phyloP scores from a whole-genome alignment of 1,139 yeast species.

The Magnusiomyces sp. region DNA sequence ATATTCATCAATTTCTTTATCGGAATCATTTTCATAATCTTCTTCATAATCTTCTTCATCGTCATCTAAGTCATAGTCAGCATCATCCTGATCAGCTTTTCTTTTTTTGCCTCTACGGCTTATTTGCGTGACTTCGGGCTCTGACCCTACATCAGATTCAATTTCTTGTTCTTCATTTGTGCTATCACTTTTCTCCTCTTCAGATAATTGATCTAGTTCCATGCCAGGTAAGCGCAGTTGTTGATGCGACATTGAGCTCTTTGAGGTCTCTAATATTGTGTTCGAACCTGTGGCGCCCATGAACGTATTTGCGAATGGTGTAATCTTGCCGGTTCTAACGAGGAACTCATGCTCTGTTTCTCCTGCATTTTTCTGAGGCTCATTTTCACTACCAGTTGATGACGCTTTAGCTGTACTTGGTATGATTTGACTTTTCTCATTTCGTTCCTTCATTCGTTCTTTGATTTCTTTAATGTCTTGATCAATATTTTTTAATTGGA shows the following conservation, averaged over 20 bases:
- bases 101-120: slow-evolving; percentile 12
- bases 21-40: slow-evolving; percentile 25
- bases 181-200: slow-evolving; percentile 15
- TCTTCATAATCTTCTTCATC: slow-evolving; percentile 24
- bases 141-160: not conserved
- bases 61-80: slow-evolving; percentile 1
- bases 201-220: slow-evolving; percentile 25
- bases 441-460: slow-evolving; percentile 38
- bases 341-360: slow-evolving; percentile 76
- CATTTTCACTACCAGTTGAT: not conserved
- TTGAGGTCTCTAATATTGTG: not conserved
- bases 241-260: slow-evolving; percentile 33
- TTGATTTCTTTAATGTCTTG: slow-evolving; percentile 62
- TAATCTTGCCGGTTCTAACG: slow-evolving; percentile 82
- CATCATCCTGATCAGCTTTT: slow-evolving; percentile 10
- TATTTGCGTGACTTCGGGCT: not conserved
- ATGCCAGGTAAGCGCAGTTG: slow-evolving; percentile 39
- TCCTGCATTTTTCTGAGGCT: slow-evolving; percentile 20
- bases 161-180: slow-evolving; percentile 13
- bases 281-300: slow-evolving; percentile 19
- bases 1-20: slow-evolving; percentile 19
- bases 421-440: slow-evolving; percentile 9
- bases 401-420: no score
- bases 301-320: slow-evolving; percentile 83
- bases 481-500: slow-evolving; percentile 46